Percentiles rank a stretch among this genome's conserved stretches.
phyloP scores from a whole-genome alignment of 306 rosid genomes.

The Corylus americana region DNA sequence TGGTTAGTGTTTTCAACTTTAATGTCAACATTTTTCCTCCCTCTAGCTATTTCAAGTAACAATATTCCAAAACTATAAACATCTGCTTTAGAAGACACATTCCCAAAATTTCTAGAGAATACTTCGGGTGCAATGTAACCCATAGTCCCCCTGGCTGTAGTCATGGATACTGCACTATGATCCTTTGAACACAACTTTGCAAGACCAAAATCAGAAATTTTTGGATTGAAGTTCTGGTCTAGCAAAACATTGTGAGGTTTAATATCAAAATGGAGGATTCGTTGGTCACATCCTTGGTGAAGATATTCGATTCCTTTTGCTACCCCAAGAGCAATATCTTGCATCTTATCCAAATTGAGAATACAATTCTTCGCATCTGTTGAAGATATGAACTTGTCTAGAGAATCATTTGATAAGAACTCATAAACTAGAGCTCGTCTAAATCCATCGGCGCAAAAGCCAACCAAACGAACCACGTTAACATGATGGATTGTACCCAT shows the following conservation, averaged over 20 bases:
- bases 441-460: too few species aligned
- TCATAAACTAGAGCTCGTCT: too few species aligned
- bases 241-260: slow-evolving; percentile 23
- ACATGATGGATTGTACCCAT: slow-evolving; percentile 12
- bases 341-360: slow-evolving; percentile 29
- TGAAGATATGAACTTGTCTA: slow-evolving; percentile 37
- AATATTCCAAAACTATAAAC: too few species aligned
- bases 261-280: slow-evolving; percentile 41
- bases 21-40: slow-evolving; percentile 20
- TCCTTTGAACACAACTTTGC: too few species aligned
- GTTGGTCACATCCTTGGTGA: slow-evolving; percentile 41
- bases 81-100: too few species aligned
- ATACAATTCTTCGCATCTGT: slow-evolving; percentile 15
- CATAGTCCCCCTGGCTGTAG: too few species aligned
- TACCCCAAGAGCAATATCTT: slow-evolving; percentile 26
- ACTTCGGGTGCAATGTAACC: too few species aligned
- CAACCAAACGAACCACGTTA: too few species aligned
- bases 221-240: too few species aligned
- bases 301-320: slow-evolving; percentile 39
- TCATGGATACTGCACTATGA: too few species aligned
- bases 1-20: not conserved
- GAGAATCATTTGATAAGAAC: slow-evolving; percentile 26
- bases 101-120: too few species aligned
- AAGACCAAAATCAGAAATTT: too few species aligned
- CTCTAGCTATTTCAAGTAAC: not conserved